These are phyloP conservation scores for Ceratobasidium sp. DNA, from an alignment of 1,284 basidiomycete genomes.

Conservation along the genomic window DNA sequence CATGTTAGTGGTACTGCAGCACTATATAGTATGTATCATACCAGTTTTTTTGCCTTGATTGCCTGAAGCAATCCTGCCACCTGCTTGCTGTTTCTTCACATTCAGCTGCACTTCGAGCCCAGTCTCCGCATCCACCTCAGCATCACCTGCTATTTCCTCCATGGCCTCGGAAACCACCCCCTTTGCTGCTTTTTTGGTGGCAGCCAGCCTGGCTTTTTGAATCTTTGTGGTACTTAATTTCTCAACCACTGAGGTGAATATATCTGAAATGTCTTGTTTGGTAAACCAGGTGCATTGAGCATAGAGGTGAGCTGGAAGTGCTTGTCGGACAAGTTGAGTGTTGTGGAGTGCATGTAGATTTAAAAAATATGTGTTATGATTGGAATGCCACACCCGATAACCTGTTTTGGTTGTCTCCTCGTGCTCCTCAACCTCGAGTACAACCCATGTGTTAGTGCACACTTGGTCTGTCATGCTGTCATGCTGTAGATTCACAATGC, in stretches of 20 bases:
- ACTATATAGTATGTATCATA: too few species aligned
- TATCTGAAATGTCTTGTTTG: not conserved
- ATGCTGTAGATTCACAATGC: constrained; percentile 16
- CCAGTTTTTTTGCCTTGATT: too few species aligned
- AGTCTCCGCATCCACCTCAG: not conserved
- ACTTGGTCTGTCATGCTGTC: not conserved
- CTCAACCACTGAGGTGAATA: not conserved
- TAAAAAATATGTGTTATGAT: not conserved
- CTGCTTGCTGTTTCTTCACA: not conserved
- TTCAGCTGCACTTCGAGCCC: too few species aligned
- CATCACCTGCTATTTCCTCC: not conserved
- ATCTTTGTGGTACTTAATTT: not conserved
- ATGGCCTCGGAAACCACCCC: not conserved
- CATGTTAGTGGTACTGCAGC: too few species aligned
- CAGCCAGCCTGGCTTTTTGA: not conserved
- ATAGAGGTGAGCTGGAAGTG: not conserved
- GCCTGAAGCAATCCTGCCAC: too few species aligned
- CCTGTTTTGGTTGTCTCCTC: not conserved
- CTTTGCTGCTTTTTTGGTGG: not conserved
- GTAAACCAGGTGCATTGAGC: not conserved
- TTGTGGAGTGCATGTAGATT: not conserved
- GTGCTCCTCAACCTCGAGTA: not conserved
- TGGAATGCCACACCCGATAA: not conserved
- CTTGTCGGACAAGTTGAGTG: not conserved
- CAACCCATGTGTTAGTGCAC: not conserved